phyloP scores from a whole-genome alignment of 352 stramenopile species.

The Phytophthora cactorum region DNA sequence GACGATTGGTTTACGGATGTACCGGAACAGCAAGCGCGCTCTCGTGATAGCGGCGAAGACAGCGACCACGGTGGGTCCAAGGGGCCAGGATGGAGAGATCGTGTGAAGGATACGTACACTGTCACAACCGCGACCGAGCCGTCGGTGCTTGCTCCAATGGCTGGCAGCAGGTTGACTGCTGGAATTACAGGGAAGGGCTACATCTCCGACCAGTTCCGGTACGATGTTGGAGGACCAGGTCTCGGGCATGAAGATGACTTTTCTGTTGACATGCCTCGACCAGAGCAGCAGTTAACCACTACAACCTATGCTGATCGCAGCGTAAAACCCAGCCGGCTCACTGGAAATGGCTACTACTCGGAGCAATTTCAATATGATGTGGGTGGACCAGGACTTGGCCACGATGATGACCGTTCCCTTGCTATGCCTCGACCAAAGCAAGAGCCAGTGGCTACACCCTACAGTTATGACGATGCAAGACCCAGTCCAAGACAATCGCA shows the following conservation, averaged over 20 bases:
- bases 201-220: slow-evolving; percentile 46
- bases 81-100: slow-evolving; percentile 37
- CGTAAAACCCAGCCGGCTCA: slow-evolving; percentile 15
- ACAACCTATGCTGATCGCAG: slow-evolving; percentile 8
- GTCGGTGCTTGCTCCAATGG: slow-evolving; percentile 13
- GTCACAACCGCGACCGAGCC: slow-evolving; percentile 18
- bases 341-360: slow-evolving; percentile 31
- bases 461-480: slow-evolving; percentile 15
- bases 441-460: not conserved
- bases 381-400: slow-evolving; percentile 28
- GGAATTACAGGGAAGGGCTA: slow-evolving; percentile 38
- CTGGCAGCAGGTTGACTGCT: slow-evolving; percentile 19
- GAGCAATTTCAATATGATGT: slow-evolving; percentile 45
- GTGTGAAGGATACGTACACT: slow-evolving; percentile 35
- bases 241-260: slow-evolving; percentile 35
- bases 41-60: slow-evolving; percentile 19
- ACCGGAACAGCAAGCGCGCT: slow-evolving; percentile 12
- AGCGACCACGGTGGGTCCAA: slow-evolving; percentile 25
- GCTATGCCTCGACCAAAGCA: slow-evolving; percentile 40
- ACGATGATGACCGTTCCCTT: slow-evolving; percentile 30
- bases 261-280: slow-evolving; percentile 26
- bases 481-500: slow-evolving; percentile 7
- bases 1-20: slow-evolving; percentile 73
- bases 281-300: slow-evolving; percentile 14
- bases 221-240: slow-evolving; percentile 32